Conservation (phyloP, 495 filamentous ascomycete species). For the Aspergillus indologenus region DNA sequence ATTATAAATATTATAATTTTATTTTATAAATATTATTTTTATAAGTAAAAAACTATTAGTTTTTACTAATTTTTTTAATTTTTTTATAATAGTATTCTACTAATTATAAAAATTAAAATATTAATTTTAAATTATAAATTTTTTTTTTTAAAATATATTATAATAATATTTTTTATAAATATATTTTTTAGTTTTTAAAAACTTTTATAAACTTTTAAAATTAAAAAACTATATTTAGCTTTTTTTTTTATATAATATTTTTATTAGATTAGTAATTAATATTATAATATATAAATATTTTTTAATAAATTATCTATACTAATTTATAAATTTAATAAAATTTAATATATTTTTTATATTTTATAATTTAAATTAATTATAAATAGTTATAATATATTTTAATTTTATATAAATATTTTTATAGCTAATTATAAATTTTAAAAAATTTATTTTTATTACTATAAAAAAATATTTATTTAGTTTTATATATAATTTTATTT, state of each 20-base stretch:
- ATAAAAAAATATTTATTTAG: background rate
- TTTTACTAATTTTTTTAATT: background rate
- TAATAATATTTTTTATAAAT: slow-evolving; percentile 1
- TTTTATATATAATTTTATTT: background rate
- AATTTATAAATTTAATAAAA: background rate
- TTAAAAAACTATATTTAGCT: too few species aligned
- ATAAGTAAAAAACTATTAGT: slow-evolving; percentile 1
- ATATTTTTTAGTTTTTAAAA: slow-evolving; percentile 1
- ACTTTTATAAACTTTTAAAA: background rate
- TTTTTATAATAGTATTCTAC: slow-evolving; percentile 1
- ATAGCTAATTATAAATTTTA: too few species aligned
- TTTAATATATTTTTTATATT: background rate
- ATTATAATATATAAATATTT: too few species aligned
- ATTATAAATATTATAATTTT: slow-evolving; percentile 2
- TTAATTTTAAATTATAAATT: background rate
- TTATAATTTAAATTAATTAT: background rate
- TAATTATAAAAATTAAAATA: background rate
- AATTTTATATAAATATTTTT: too few species aligned
- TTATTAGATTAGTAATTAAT: too few species aligned
- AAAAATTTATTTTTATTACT: too few species aligned
- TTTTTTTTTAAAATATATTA: background rate
- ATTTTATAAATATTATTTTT: background rate
- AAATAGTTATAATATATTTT: too few species aligned
- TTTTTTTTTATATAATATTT: too few species aligned
- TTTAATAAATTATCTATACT: too few species aligned